phyloP scores from a whole-genome alignment of 768 basidiomycete species.

The Mycena vulgaris region DNA sequence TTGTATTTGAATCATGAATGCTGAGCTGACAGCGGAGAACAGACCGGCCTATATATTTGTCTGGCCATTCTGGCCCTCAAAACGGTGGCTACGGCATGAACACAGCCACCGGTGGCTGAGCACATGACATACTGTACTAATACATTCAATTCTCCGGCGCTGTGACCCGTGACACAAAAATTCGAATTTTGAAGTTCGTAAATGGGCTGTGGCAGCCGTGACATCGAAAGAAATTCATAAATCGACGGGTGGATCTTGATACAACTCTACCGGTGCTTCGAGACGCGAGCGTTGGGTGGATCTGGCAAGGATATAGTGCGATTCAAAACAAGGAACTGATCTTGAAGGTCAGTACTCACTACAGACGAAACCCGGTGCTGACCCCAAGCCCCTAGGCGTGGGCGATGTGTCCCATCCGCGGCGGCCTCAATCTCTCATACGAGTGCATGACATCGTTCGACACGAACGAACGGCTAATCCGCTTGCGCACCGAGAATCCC shows the following conservation, averaged over 20 bases:
- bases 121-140: too few relatives aligned
- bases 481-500: constrained; percentile 4
- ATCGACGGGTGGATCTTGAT: constrained; percentile 41
- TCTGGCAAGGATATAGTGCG: constrained; percentile 40
- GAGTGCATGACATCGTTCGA: constrained; percentile 34
- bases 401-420: constrained; percentile 27
- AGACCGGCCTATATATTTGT: too few relatives aligned
- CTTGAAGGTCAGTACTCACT: constrained; percentile 37
- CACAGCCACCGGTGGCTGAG: too few relatives aligned
- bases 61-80: too few relatives aligned
- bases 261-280: constrained; percentile 34
- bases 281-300: constrained; percentile 39
- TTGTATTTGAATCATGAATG: too few relatives aligned
- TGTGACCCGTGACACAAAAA: too few relatives aligned
- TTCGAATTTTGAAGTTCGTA: too few relatives aligned
- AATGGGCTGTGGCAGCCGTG: too few relatives aligned
- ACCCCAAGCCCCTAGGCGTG: constrained; percentile 32
- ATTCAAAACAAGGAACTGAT: constrained; percentile 42
- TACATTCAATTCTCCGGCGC: too few relatives aligned
- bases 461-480: constrained; percentile 12
- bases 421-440: constrained; percentile 40
- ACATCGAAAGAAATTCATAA: too few relatives aligned
- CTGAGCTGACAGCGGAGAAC: too few relatives aligned
- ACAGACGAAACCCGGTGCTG: not conserved
- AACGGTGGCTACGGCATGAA: too few relatives aligned